Percentiles rank a stretch among this genome's conserved stretches.
These are phyloP conservation scores for Trifolium pratense DNA, from an alignment of 306 rosid genomes.

Conservation along the genomic window DNA sequence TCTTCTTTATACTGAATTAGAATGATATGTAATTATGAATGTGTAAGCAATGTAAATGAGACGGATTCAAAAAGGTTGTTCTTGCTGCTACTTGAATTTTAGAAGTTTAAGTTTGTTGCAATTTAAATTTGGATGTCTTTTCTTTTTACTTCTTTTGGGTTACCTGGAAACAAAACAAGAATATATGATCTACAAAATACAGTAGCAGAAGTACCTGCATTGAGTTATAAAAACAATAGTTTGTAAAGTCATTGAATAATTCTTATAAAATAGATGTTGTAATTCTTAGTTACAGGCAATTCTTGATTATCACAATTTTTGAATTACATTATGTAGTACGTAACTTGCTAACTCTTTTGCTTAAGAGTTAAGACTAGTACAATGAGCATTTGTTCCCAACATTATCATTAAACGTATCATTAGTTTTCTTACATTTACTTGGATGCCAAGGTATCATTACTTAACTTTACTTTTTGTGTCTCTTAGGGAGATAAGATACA, in stretches of 20 bases:
- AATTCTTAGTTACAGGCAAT: neutral
- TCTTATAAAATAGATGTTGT: neutral
- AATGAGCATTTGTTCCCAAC: too few species aligned
- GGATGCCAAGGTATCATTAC: neutral
- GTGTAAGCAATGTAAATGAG: neutral
- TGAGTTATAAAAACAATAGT: too few species aligned
- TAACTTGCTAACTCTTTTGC: neutral
- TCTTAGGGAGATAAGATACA: neutral
- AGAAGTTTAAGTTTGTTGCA: too few species aligned
- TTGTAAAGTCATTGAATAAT: too few species aligned
- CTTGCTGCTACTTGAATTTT: neutral
- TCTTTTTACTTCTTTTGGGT: too few species aligned
- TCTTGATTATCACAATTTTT: neutral
- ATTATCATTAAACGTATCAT: too few species aligned
- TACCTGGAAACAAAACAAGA: too few species aligned
- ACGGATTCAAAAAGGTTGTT: neutral
- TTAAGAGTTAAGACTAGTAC: too few species aligned
- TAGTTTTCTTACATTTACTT: too few species aligned
- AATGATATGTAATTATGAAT: slow-evolving; percentile 10
- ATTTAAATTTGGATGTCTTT: too few species aligned
- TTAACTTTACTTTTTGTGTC: neutral
- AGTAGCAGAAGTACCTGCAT: too few species aligned
- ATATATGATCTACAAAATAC: too few species aligned
- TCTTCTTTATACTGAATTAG: slow-evolving; percentile 2
- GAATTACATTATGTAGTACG: neutral